These are phyloP conservation scores for Fusarium keratoplasticum DNA, from an alignment of 2,329 filamentous ascomycete species.

Conservation along the genomic window DNA sequence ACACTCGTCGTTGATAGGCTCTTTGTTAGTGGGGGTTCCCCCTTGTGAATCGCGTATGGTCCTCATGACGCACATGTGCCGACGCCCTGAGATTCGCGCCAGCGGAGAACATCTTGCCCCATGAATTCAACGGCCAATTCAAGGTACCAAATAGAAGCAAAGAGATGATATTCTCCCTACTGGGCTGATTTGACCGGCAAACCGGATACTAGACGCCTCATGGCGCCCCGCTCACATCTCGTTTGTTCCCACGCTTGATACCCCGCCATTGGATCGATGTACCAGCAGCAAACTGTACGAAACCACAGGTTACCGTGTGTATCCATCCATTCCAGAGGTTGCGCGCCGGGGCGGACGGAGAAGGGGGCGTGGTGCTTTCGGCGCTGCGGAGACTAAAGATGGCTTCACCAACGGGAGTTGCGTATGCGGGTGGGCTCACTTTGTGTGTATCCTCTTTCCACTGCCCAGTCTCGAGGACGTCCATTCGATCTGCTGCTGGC, in stretches of 20 bases:
- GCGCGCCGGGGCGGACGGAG: constrained; percentile 13
- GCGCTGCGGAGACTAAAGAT: constrained; percentile 34
- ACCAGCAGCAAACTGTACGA: constrained; percentile 7
- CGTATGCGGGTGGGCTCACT: constrained; percentile 18
- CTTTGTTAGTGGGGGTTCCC: constrained; percentile 9
- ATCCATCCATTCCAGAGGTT: not conserved
- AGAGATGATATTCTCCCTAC: not conserved
- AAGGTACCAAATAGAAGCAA: not conserved
- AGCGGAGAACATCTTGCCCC: not conserved
- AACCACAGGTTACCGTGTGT: not conserved
- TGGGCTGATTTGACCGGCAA: constrained; percentile 22
- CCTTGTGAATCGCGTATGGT: not conserved
- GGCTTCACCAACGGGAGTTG: constrained; percentile 22
- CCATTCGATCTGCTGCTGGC: not conserved
- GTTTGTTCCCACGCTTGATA: constrained; percentile 7
- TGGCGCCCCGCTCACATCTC: constrained; percentile 16
- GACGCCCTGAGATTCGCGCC: constrained; percentile 1
- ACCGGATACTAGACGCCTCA: constrained; percentile 4
- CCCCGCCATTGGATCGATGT: constrained; percentile 35
- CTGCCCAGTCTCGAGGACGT: not conserved
- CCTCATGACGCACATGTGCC: constrained; percentile 24
- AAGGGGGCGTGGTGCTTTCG: constrained; percentile 28
- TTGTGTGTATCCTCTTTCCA: not conserved
- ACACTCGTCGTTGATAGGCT: constrained; percentile 29
- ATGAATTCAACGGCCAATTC: not conserved